Evolutionary conservation across 1,284 basidiomycete species (phyloP), one percentile per base, ranked within the genome.

Genomic region (Moesziomyces globuligerus): DNA sequence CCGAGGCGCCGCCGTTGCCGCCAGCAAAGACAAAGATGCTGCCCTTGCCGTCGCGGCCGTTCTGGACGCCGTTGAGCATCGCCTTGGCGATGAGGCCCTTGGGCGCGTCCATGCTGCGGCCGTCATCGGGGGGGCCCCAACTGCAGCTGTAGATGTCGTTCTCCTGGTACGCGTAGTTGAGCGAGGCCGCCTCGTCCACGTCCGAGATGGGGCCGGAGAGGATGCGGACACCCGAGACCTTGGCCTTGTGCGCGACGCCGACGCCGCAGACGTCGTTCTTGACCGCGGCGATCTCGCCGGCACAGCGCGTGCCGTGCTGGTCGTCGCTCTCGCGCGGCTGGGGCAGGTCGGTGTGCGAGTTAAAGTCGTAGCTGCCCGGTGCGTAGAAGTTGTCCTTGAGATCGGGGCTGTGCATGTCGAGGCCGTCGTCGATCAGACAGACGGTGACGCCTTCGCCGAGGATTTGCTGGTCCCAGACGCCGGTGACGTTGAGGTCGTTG

Each of bases 101-200:
- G 1, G 96, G 96, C 0, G 89, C 93, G 81, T 98, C 96, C 94
- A 98, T 98, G 17, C 91, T 90, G 74, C 86, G 87, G 7, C 95
- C 95, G 78, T 97, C 92, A 83, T 98, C 96, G 0, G 95, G 91
- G 8, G 96, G 96, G 13, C 96, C 96, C 95, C 95, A 98, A 60
- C 91, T 93, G 84, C 96, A 99, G 57, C 91, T 93, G 85, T 91
- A 98, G 74, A 95, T 94, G 45, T 91, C 91, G 59, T 92, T 94
- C 72, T 93, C 90, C 76, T 98, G 91, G 83, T 90, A 98, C 15
- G 90, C 92, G 72, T 86, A 97, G 84, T 99, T 99, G 67, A 99
- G 88, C 5, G 95, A 90, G 1, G 93, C 89, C 1, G 96, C 94
- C 84, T 99, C 96, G 83, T 99, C 96, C n/a, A 92, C 89, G 81